Base-by-base conservation (phyloP, 257 asterid species). In the Plantago major region DNA sequence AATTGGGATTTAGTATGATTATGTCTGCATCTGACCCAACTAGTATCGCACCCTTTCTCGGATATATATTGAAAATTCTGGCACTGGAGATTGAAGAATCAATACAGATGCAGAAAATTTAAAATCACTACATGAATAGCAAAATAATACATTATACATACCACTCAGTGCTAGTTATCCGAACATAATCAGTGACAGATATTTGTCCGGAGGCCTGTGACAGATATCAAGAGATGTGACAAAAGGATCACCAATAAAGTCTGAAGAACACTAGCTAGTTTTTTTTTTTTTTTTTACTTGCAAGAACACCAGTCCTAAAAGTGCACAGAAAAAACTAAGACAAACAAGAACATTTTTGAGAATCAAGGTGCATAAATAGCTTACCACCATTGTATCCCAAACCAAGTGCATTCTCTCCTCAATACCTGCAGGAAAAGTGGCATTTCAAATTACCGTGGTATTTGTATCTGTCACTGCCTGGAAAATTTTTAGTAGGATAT, bases 341-440 rank as follows among this genome's bases (percentile, higher is more conserved):
- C 12, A 15, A 59, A 54, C 47, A 55, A 33, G 46, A 42, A 30
- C 37, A 42, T 9, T 37, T 45, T 48, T 16, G 4, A 46, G 46
- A 57, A 60, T 55, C 42, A 45, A 62, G 55, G 64, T 42, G 44
- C 14, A 47, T 43, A 58, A 55, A 7, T 40, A 61, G 66, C 95
- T 46, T 83, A 92, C 99, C 95, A 92, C 99, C 99, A 89, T 81
- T 16, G 95, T 74, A 63, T 92, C 96, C 99, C 99, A 92, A 74
- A 86, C 81, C 73, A 92, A 71, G 74, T 89, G 97, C 97, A 92
- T 89, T 78, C 97, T 84, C 85, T 92, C 99, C 82, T 92, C 99
- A 46, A 92, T 79, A 64, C 98, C 98, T 88, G 67, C 49, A 62
- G 51, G 61, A 51, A n/a, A 60, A 58, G n/a, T 14, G 53, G 7